phyloP scores from a whole-genome alignment of 306 rosid species.

The Prunus armeniaca region DNA sequence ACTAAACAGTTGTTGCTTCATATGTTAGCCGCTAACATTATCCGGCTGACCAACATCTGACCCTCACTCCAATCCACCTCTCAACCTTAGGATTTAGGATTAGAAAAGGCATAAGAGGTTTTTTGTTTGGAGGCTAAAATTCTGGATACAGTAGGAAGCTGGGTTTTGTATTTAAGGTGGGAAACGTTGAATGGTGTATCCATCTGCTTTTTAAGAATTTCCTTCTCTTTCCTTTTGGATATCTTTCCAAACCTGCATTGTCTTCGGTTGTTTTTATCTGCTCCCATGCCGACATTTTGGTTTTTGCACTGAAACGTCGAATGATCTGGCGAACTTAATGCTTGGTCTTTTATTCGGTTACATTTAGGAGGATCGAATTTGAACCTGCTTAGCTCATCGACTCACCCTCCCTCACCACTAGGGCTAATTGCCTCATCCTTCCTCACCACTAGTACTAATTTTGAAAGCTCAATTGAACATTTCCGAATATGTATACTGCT shows the following conservation, averaged over 20 bases:
- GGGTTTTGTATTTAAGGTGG: slow-evolving; percentile 51
- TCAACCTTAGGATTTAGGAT: slow-evolving; percentile 36
- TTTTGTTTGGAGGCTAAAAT: slow-evolving; percentile 43
- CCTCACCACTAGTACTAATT: too few species aligned
- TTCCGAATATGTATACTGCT: too few species aligned
- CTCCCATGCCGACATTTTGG: background rate
- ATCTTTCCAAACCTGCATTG: background rate
- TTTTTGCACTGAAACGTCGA: too few species aligned
- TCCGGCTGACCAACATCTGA: slow-evolving; percentile 52
- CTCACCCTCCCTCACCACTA: too few species aligned
- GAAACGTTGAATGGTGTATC: slow-evolving; percentile 24
- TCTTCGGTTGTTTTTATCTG: background rate
- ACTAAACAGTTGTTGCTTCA: background rate
- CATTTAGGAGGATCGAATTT: too few species aligned
- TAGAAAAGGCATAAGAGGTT: slow-evolving; percentile 39
- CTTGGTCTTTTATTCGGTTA: too few species aligned
- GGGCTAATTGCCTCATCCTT: too few species aligned
- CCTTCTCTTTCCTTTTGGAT: background rate
- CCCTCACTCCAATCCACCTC: slow-evolving; percentile 42
- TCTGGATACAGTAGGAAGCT: slow-evolving; percentile 32
- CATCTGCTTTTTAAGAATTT: background rate
- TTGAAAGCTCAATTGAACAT: too few species aligned
- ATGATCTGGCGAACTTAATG: too few species aligned
- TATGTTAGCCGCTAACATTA: slow-evolving; percentile 43
- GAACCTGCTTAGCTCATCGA: too few species aligned